Evolutionary conservation across 352 stramenopile species (phyloP).

Genomic region (Hyaloperonospora arabidopsidis): DNA sequence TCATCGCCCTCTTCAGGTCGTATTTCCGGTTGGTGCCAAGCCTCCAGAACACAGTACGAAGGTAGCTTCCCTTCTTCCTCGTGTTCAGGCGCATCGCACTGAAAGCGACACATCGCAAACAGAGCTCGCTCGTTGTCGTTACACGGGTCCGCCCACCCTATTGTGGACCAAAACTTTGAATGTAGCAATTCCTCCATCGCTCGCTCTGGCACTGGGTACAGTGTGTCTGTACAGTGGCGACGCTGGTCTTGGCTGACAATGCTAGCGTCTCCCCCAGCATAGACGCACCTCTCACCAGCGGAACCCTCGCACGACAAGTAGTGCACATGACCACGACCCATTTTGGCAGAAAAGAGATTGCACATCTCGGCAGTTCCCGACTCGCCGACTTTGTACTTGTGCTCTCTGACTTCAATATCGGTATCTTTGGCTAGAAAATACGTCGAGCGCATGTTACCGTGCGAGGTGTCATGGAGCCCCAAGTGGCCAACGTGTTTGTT

Average conservation of each 20-base stretch:
- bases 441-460: slow-evolving; percentile 66
- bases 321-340: slow-evolving; percentile 32
- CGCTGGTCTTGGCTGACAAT: slow-evolving; percentile 12
- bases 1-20: slow-evolving; percentile 37
- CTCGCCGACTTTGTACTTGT: slow-evolving; percentile 32
- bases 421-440: slow-evolving; percentile 47
- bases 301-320: slow-evolving; percentile 24
- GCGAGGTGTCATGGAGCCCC: slow-evolving; percentile 40
- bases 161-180: slow-evolving; percentile 28
- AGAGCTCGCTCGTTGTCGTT: slow-evolving; percentile 18
- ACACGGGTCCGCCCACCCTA: slow-evolving; percentile 37
- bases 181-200: slow-evolving; percentile 39
- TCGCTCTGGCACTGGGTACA: slow-evolving; percentile 18
- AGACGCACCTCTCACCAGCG: slow-evolving; percentile 20
- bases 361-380: slow-evolving; percentile 37
- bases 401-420: slow-evolving; percentile 41
- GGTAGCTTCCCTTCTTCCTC: slow-evolving; percentile 10
- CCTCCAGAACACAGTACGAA: slow-evolving; percentile 26
- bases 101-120: slow-evolving; percentile 31
- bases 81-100: slow-evolving; percentile 32
- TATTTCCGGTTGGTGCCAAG: slow-evolving; percentile 31
- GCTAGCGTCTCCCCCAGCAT: slow-evolving; percentile 7
- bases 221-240: slow-evolving; percentile 25
- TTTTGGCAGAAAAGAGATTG: slow-evolving; percentile 33
- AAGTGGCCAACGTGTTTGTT: slow-evolving; percentile 43